Conservation (phyloP, 192 early-diverging fungal species). For the Linnemannia zychae region DNA sequence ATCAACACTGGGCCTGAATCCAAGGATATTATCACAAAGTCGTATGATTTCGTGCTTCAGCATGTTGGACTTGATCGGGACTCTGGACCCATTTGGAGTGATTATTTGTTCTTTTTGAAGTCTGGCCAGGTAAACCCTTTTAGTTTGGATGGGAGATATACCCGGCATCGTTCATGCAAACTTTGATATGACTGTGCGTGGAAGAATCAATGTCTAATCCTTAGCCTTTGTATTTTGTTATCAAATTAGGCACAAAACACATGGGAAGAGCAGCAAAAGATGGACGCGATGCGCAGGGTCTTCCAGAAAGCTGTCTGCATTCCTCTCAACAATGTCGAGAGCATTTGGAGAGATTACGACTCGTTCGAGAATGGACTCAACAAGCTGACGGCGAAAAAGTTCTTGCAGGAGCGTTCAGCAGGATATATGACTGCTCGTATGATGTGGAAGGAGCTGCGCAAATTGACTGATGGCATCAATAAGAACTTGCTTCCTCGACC, state of each 20-base stretch:
- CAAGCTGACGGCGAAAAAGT: constrained; percentile 92
- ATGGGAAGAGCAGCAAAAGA: constrained; percentile 94
- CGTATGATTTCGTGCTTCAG: constrained; percentile 91
- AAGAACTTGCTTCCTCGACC: constrained; percentile 78
- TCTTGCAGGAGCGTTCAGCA: constrained; percentile 85
- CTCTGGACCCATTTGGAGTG: constrained; percentile 88
- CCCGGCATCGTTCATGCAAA: no score
- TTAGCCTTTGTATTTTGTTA: not conserved
- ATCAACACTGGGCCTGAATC: constrained; percentile 77
- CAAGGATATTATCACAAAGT: constrained; percentile 79
- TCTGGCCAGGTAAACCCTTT: constrained; percentile 71
- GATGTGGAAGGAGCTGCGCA: constrained; percentile 83
- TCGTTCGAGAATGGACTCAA: constrained; percentile 89
- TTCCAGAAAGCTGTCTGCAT: constrained; percentile 91
- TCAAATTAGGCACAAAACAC: constrained; percentile 66
- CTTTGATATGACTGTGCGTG: no score
- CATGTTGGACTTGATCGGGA: constrained; percentile 92
- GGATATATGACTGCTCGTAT: constrained; percentile 96
- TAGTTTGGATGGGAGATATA: not conserved
- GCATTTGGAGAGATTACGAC: constrained; percentile 97
- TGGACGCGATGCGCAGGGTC: constrained; percentile 84
- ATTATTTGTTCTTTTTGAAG: constrained; percentile 88
- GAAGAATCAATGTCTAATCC: not conserved
- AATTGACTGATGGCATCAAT: constrained; percentile 83
- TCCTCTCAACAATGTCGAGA: constrained; percentile 89